These are phyloP conservation scores for Rhizopogon sp. DNA, from an alignment of 768 basidiomycete species.

Conservation along the genomic window DNA sequence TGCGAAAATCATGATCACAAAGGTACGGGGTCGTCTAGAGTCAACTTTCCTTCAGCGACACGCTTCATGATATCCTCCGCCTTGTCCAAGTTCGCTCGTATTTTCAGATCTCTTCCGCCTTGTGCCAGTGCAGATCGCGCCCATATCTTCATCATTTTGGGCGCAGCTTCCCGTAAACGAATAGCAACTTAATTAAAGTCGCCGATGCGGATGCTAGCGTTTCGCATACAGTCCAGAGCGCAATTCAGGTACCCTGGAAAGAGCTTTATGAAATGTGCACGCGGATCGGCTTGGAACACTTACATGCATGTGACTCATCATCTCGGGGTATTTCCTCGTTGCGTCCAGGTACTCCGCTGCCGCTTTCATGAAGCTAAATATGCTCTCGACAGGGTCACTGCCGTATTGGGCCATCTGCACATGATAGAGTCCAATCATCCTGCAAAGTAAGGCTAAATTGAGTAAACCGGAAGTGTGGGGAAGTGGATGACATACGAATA, in stretches of 20 bases:
- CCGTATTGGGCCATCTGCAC: neutral
- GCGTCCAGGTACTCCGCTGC: constrained; percentile 8
- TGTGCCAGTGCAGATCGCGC: neutral
- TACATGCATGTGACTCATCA: constrained; percentile 14
- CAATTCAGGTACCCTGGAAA: constrained; percentile 5
- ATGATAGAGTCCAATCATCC: constrained; percentile 4
- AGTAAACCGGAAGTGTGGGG: no score
- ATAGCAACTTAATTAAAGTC: neutral
- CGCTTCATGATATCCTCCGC: neutral
- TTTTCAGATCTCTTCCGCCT: neutral
- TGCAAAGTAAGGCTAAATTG: neutral
- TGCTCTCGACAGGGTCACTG: neutral
- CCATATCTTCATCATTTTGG: constrained; percentile 11
- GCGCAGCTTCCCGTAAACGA: constrained; percentile 2
- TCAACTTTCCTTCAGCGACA: neutral
- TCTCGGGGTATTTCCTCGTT: constrained; percentile 3
- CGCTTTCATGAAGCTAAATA: neutral
- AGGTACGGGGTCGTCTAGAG: neutral
- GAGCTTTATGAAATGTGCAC: neutral
- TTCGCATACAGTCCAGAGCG: neutral
- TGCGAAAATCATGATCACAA: neutral
- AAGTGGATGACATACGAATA: no score
- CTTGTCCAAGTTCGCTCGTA: neutral
- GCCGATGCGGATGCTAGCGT: neutral
- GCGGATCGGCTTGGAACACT: neutral